Evolutionary conservation across 2,329 filamentous ascomycete species (phyloP).

Genomic region (Rhinocladiella mackenziei): DNA sequence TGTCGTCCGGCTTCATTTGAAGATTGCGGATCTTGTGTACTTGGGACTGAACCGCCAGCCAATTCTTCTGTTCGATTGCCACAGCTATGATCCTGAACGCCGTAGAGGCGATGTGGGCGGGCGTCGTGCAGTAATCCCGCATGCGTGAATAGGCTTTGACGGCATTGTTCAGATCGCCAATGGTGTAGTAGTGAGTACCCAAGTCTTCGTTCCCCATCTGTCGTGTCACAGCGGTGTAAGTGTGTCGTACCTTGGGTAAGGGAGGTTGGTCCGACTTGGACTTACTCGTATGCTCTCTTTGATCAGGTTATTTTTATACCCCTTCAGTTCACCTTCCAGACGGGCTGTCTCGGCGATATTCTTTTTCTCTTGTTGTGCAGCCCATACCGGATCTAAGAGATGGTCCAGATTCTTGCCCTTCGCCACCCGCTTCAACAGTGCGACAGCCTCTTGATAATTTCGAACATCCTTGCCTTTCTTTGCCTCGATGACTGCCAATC

Average conservation of each 20-base stretch:
- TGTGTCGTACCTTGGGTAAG: background rate
- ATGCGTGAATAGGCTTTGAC: conserved; percentile 77
- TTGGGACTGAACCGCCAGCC: conserved; percentile 63
- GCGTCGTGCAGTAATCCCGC: conserved; percentile 82
- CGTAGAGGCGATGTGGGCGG: conserved; percentile 79
- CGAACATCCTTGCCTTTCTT: conserved; percentile 70
- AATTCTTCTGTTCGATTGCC: conserved; percentile 71
- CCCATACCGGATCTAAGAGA: conserved; percentile 67
- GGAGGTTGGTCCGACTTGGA: too few relatives aligned
- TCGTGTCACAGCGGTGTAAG: background rate
- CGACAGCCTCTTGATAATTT: conserved; percentile 66
- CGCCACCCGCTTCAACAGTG: conserved; percentile 56
- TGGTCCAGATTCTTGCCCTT: conserved; percentile 67
- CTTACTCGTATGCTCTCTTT: conserved; percentile 90
- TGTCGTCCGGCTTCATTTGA: conserved; percentile 54
- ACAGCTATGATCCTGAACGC: conserved; percentile 73
- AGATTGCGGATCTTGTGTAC: conserved; percentile 54
- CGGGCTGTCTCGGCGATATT: conserved; percentile 68
- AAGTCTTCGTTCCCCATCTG: conserved; percentile 95
- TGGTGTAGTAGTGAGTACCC: conserved; percentile 74
- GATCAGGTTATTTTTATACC: conserved; percentile 94
- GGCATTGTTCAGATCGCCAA: conserved; percentile 68
- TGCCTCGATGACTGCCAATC: conserved; percentile 69
- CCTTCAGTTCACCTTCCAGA: conserved; percentile 80
- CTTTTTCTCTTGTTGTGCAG: conserved; percentile 60